phyloP scores from a whole-genome alignment of 352 stramenopile genomes.

The Phytophthora melonis region DNA sequence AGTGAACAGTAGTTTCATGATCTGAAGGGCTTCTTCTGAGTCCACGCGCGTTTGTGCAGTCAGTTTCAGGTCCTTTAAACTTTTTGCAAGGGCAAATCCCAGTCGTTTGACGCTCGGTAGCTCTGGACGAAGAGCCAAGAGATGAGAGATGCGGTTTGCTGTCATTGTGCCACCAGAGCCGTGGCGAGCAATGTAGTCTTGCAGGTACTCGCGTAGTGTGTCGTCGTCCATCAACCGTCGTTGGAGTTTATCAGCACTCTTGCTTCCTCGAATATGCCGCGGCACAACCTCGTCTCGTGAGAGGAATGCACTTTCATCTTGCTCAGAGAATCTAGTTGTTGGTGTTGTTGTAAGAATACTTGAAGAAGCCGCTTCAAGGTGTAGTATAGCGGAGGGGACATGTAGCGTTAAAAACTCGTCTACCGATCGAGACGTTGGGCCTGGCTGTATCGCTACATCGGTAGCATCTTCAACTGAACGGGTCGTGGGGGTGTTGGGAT shows the following conservation, averaged over 20 bases:
- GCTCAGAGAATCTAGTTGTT: conserved; percentile 14
- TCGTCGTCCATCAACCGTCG: conserved; percentile 31
- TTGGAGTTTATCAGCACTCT: conserved; percentile 13
- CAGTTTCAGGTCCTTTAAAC: conserved; percentile 42
- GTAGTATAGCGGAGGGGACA: conserved; percentile 26
- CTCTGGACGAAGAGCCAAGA: conserved; percentile 48
- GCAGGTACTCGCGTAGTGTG: conserved; percentile 44
- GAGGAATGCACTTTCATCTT: conserved; percentile 14
- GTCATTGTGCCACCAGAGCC: conserved; percentile 49
- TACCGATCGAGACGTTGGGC: conserved; percentile 22
- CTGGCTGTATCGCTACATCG: conserved; percentile 24
- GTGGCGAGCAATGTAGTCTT: conserved; percentile 51
- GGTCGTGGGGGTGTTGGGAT: conserved; percentile 26
- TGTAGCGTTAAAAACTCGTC: conserved; percentile 33
- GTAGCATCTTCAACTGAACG: conserved; percentile 31
- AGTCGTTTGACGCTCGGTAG: conserved; percentile 41
- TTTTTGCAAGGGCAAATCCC: conserved; percentile 45
- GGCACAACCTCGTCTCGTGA: conserved; percentile 1
- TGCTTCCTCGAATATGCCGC: conserved; percentile 11
- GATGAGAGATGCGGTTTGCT: conserved; percentile 46
- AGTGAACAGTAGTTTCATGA: conserved; percentile 32
- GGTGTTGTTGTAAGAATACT: conserved; percentile 14
- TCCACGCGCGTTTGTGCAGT: conserved; percentile 35
- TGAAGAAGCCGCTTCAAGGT: conserved; percentile 25
- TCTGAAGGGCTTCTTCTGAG: conserved; percentile 35